Evolutionary conservation across 176 grass and related monocot genomes (phyloP), one percentile per base, ranked within the genome.

Genomic region (Zizania latifolia): DNA sequence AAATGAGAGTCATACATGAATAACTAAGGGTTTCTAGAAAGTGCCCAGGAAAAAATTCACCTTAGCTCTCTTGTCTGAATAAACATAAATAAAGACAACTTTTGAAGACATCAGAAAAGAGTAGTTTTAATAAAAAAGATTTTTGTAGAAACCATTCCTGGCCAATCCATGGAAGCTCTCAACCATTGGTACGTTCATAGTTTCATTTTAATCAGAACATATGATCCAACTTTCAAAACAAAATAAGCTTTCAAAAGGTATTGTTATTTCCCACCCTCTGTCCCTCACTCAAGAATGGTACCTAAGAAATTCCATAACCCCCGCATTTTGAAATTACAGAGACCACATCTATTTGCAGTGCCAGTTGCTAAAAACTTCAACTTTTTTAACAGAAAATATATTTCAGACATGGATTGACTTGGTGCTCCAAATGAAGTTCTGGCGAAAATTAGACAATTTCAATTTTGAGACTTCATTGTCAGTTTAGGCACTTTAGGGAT

Each of bases 281-380:
- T 12, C 57, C 6, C 27, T 17, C 34, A 7, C 14, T 82, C 13
- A 45, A n/a, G 12, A 78, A 64, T 5, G 12, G 39, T 33, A 4
- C 50, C 58, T 2, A 82, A 45, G 51, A 40, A 66, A 60, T 51
- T 76, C 53, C 4, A 27, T 72, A 68, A 65, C 68, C 59, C 15
- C 22, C 41, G 71, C 27, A 33, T 58, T 58, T 30, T 61, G 19
- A 80, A 26, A 86, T 26, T 54, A 69, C 35, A 51, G n/a, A 6
- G 21, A 36, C 58, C 48, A 67, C 16, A 51, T 14, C 31, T 66
- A 78, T 58, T 46, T 35, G 32, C 37, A 62, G 10, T 82, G 5
- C 3, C 10, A 66, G 50, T 5, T 56, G 13, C 65, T 19, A 22
- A 81, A 46, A 22, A 37, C 22, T 58, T 19, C 11, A 23, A 38